A percentile compares a stretch with the other conserved stretches of the same genome.
phyloP scores from a whole-genome alignment of 2,329 filamentous ascomycete species.

The Calonectria honghensis region DNA sequence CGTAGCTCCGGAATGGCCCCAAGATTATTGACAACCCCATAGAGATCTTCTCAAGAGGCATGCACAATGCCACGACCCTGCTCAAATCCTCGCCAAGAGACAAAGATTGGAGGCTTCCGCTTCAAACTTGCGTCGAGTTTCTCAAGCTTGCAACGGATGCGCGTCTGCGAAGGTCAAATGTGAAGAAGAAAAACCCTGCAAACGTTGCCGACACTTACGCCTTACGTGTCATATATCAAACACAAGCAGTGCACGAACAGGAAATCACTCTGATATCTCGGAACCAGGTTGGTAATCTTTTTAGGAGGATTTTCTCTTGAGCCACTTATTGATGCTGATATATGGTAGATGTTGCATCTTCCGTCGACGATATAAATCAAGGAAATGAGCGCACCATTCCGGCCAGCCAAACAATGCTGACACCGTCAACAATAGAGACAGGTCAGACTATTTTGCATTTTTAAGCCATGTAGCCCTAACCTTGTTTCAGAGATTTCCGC shows the following conservation, averaged over 20 bases:
- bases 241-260: background rate
- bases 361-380: background rate
- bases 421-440: background rate
- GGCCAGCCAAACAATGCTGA: background rate
- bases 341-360: background rate
- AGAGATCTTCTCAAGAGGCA: constrained; percentile 5
- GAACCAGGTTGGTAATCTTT: background rate
- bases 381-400: background rate
- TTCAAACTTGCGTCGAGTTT: background rate
- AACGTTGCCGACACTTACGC: background rate
- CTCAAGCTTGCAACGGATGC: background rate
- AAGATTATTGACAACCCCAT: too few species aligned
- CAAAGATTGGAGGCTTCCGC: background rate
- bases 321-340: background rate
- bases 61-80: background rate
- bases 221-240: background rate
- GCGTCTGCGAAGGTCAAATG: constrained; percentile 10
- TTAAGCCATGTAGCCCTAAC: background rate
- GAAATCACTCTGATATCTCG: background rate
- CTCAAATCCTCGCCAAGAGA: background rate
- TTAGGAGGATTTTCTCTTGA: background rate
- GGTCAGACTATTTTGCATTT: background rate
- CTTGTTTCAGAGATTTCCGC: background rate
- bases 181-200: background rate
- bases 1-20: background rate